These are phyloP conservation scores for Pinus tabuliformis DNA, from an alignment of 75 land plant species.

Conservation along the genomic window DNA sequence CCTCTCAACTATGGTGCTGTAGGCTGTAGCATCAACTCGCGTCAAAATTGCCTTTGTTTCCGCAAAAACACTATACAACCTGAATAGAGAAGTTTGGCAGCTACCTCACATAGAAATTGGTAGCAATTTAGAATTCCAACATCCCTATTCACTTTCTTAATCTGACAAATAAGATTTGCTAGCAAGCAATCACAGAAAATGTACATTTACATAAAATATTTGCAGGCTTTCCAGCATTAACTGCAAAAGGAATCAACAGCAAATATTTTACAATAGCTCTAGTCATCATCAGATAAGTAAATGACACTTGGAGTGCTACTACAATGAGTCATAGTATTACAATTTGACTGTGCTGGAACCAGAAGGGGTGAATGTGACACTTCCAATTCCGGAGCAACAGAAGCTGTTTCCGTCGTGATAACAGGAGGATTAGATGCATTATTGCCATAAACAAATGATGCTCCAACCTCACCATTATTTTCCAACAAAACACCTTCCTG, in stretches of 20 bases:
- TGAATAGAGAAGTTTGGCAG: not conserved
- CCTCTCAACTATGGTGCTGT: not conserved
- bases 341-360: not conserved
- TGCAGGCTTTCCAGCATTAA: not conserved
- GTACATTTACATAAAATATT: not conserved
- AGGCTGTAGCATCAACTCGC: not conserved
- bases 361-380: not conserved
- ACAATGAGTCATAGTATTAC: constrained; percentile 6
- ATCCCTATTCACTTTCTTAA: not conserved
- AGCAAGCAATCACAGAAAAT: not conserved
- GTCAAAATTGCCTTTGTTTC: constrained; percentile 4
- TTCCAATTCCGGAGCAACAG: not conserved
- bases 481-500: constrained; percentile 1
- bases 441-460: constrained; percentile 7
- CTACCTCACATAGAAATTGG: not conserved
- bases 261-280: constrained; percentile 10
- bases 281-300: constrained; percentile 6
- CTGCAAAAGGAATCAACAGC: not conserved
- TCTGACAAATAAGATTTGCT: not conserved
- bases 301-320: constrained; percentile 2
- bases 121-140: not conserved
- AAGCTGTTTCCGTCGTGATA: not conserved
- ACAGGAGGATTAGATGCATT: constrained; percentile 2
- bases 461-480: not conserved
- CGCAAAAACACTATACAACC: not conserved